Evolutionary conservation across 1,139 yeast genomes (phyloP).

Genomic region (Nadsonia commutata): DNA sequence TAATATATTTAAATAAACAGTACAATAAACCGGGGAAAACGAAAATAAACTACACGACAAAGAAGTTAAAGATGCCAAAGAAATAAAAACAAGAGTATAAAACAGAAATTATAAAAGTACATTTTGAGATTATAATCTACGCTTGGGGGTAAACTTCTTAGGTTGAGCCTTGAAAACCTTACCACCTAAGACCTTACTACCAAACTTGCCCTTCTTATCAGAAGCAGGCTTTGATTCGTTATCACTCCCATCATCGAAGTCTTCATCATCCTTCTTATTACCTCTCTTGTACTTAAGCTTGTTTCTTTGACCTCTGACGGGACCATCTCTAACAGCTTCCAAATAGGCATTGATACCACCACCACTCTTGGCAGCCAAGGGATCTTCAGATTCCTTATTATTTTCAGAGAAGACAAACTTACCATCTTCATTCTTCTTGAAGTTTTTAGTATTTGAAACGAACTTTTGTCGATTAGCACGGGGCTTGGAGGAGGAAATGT

Average conservation of each 20-base stretch:
- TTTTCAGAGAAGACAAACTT: constrained; percentile 20
- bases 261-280: constrained; percentile 40
- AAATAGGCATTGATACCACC: constrained; percentile 80
- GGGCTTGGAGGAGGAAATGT: constrained; percentile 77
- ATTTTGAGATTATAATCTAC: not conserved
- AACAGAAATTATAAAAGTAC: not conserved
- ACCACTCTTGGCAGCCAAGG: constrained; percentile 34
- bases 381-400: constrained; percentile 31
- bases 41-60: not conserved
- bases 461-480: constrained; percentile 23
- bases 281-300: constrained; percentile 68
- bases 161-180: not conserved
- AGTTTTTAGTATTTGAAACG: constrained; percentile 32
- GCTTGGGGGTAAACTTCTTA: not conserved
- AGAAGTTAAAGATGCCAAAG: not conserved
- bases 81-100: not conserved
- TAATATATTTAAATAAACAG: not conserved
- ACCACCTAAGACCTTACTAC: not conserved
- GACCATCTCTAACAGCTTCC: constrained; percentile 86
- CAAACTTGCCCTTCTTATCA: not conserved
- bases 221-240: constrained; percentile 8
- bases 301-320: constrained; percentile 83
- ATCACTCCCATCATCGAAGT: constrained; percentile 32
- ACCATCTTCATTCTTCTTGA: constrained; percentile 34
- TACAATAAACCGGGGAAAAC: not conserved